Evolutionary conservation across 805 yeast species (phyloP).

Genomic region (Isabelozyma gotoi): DNA sequence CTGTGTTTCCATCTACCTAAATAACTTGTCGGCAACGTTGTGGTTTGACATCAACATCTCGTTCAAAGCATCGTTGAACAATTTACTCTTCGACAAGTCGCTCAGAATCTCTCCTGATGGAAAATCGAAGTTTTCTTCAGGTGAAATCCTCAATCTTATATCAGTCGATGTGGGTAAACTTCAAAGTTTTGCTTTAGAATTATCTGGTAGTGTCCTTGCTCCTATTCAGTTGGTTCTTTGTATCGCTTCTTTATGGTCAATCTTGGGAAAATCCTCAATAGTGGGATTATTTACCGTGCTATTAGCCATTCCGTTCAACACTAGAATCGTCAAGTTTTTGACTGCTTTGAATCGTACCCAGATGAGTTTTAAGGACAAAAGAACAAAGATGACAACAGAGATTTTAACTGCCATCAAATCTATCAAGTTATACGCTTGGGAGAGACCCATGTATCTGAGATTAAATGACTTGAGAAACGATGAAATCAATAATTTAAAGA

Average conservation of each 20-base stretch:
- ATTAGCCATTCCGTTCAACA: slow-evolving; percentile 59
- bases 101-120: slow-evolving; percentile 67
- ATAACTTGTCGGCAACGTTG: slow-evolving; percentile 65
- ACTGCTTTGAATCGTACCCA: slow-evolving; percentile 47
- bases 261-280: slow-evolving; percentile 59
- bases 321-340: slow-evolving; percentile 44
- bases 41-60: slow-evolving; percentile 64
- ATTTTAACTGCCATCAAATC: slow-evolving; percentile 59
- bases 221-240: slow-evolving; percentile 58
- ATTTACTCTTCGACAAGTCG: slow-evolving; percentile 71
- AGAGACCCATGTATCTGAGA: slow-evolving; percentile 57
- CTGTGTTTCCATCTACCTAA: slow-evolving; percentile 56
- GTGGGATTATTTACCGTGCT: slow-evolving; percentile 55
- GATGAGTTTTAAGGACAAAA: slow-evolving; percentile 60
- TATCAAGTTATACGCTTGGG: slow-evolving; percentile 71
- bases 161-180: slow-evolving; percentile 73
- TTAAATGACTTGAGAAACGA: slow-evolving; percentile 55
- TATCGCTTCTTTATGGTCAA: slow-evolving; percentile 50
- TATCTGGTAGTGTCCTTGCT: slow-evolving; percentile 56
- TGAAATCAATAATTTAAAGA: slow-evolving; percentile 52
- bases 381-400: slow-evolving; percentile 62
- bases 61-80: slow-evolving; percentile 61
- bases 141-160: slow-evolving; percentile 77
- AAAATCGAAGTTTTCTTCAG: slow-evolving; percentile 59
- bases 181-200: slow-evolving; percentile 55